Evolutionary conservation across 352 stramenopile species (phyloP).

Genomic region (Phytophthora podocarpi): DNA sequence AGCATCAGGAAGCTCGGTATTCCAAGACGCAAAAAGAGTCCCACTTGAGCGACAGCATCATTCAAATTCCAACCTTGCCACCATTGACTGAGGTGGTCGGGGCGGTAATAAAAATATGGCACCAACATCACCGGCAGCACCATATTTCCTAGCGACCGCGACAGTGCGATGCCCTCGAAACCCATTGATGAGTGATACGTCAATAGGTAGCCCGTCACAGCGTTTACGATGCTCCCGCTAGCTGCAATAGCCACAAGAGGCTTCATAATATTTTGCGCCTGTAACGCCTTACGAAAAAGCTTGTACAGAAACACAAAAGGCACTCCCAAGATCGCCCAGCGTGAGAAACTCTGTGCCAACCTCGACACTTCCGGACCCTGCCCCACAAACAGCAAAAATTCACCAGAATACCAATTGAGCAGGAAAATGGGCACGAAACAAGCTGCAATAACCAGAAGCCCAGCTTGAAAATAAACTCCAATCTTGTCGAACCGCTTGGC

Average conservation of each 20-base stretch:
- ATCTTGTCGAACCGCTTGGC: conserved; percentile 67
- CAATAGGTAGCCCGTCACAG: conserved; percentile 60
- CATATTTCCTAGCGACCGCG: conserved; percentile 55
- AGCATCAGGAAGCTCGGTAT: conserved; percentile 63
- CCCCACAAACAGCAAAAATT: conserved; percentile 49
- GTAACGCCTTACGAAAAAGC: conserved; percentile 76
- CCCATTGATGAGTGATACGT: conserved; percentile 75
- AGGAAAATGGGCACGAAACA: conserved; percentile 55
- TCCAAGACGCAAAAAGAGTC: conserved; percentile 53
- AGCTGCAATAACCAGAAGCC: conserved; percentile 53
- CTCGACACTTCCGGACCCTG: conserved; percentile 56
- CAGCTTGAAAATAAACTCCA: conserved; percentile 78
- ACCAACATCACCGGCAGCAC: conserved; percentile 53
- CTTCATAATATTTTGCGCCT: conserved; percentile 80
- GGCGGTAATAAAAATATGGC: conserved; percentile 56
- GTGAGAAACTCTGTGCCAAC: conserved; percentile 62
- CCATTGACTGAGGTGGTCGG: conserved; percentile 40
- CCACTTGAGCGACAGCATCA: conserved; percentile 37
- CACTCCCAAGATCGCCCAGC: conserved; percentile 59
- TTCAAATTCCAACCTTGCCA: conserved; percentile 53
- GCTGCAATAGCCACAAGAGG: conserved; percentile 74
- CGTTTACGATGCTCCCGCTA: conserved; percentile 71
- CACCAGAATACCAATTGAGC: conserved; percentile 63
- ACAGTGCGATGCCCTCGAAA: conserved; percentile 78
- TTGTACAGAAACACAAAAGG: conserved; percentile 86